A percentile compares a stretch with the other conserved stretches of the same genome.
phyloP scores from a whole-genome alignment of 352 stramenopile genomes.

The Sclerospora graminicola region DNA sequence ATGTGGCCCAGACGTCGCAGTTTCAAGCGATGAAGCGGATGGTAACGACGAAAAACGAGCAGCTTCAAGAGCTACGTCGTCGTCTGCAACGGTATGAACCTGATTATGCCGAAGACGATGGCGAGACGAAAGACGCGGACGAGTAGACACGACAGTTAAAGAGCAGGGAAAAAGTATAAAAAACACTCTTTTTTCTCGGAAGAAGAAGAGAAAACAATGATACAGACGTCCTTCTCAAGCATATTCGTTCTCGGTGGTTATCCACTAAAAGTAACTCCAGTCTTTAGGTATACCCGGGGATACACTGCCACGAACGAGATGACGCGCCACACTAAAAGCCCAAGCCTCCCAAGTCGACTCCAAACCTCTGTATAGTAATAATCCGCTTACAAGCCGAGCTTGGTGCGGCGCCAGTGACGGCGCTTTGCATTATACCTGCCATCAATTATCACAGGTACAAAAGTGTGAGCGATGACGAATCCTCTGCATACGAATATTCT shows the following conservation, averaged over 20 bases:
- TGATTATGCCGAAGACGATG: constrained; percentile 38
- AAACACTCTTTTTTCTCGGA: too few relatives aligned
- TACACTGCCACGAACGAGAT: too few relatives aligned
- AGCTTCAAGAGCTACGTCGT: constrained; percentile 55
- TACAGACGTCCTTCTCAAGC: too few relatives aligned
- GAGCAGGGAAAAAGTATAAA: too few relatives aligned
- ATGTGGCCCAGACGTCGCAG: constrained; percentile 70
- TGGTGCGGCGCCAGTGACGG: constrained; percentile 99
- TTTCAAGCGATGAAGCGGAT: constrained; percentile 78
- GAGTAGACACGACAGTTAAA: constrained; percentile 2
- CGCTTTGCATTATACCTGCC: constrained; percentile 99
- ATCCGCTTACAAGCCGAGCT: constrained; percentile 97
- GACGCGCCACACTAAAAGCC: too few relatives aligned
- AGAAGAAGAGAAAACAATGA: too few relatives aligned
- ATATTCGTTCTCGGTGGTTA: not conserved
- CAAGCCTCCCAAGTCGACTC: too few relatives aligned
- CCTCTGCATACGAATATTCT: not conserved
- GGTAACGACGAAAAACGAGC: constrained; percentile 74
- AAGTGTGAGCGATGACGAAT: not conserved
- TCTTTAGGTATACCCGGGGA: too few relatives aligned
- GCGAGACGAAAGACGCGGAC: constrained; percentile 39
- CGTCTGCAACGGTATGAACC: constrained; percentile 71
- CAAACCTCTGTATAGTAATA: not conserved
- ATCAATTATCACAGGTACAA: not conserved
- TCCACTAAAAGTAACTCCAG: constrained; percentile 11